Base-by-base conservation (phyloP, 345 rosid genomes). In the Gossypium herbaceum region DNA sequence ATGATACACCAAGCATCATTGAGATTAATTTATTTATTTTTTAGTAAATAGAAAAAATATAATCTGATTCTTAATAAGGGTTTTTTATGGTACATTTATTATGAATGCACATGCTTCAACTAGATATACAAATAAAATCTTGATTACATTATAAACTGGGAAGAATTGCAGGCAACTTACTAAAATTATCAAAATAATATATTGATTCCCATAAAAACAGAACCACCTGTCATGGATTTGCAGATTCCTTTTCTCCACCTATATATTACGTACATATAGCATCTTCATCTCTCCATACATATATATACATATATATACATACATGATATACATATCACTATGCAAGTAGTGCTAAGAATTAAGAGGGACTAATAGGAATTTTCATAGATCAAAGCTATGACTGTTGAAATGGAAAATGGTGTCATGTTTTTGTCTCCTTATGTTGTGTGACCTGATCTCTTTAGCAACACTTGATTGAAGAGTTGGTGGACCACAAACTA, bases 401-500 rank as follows among this genome's bases (percentile, higher is more conserved):
- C 69, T 41, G 51, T 41, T 65, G 51, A 41, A 34, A 34, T 62
- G 67, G 45, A 92, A 90, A 68, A 94, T 57, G 0, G 94, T 85
- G 27, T 83, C 73, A 65, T 75, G 75, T 10, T 75, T 16, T 9
- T 82, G 71, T 75, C 93, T 83, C 70, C 76, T 77, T 9, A 87
- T 20, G 78, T 83, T 88, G 71, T 81, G 87, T 9, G 89, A 83
- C 82, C 97, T 85, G 83, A 91, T 89, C 76, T 89, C 94, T 82
- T 79, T 81, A 29, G 97, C 98, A 60, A 94, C 94, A 71, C 87
- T 87, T 7, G 89, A 15, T 79, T 88, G 90, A 27, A 94, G 97
- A 73, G 84, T 76, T 45, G 90, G 80, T 10, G 97, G 98, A 63
- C 98, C 98, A 24, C 97, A 94, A 11, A 92, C 89, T 2, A 92